Evolutionary conservation across 2,329 filamentous ascomycete species (phyloP).

Genomic region (Cryphonectria parasitica): DNA sequence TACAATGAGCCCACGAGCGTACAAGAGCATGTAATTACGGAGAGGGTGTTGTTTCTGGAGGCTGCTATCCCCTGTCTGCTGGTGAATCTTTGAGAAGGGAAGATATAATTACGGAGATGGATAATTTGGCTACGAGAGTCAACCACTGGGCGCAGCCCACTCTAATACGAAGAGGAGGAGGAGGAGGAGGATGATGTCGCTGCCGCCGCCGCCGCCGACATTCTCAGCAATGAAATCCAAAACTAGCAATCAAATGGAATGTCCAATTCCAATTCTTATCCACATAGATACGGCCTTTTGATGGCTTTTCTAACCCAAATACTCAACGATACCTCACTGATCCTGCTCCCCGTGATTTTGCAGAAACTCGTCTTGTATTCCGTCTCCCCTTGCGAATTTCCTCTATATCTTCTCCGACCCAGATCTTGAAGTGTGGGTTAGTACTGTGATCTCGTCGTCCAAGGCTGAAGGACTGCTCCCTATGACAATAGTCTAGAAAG

Average conservation of each 20-base stretch:
- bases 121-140: not conserved
- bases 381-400: no score
- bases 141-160: not conserved
- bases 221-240: not conserved
- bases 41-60: not conserved
- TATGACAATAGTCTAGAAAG: not conserved
- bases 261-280: not conserved
- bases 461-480: not conserved
- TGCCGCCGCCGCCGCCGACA: no score
- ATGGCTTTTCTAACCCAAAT: not conserved
- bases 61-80: not conserved
- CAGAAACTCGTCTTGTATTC: no score
- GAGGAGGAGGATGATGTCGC: no score
- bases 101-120: no score
- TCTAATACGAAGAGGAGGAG: not conserved
- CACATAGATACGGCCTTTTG: not conserved
- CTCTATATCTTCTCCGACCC: no score
- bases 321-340: not conserved
- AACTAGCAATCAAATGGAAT: not conserved
- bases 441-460: not conserved
- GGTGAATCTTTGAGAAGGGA: no score
- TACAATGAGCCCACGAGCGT: no score
- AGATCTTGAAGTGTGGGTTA: no score
- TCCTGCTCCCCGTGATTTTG: not conserved
- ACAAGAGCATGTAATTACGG: no score